phyloP scores from a whole-genome alignment of 306 rosid genomes.

The Vigna angularis region DNA sequence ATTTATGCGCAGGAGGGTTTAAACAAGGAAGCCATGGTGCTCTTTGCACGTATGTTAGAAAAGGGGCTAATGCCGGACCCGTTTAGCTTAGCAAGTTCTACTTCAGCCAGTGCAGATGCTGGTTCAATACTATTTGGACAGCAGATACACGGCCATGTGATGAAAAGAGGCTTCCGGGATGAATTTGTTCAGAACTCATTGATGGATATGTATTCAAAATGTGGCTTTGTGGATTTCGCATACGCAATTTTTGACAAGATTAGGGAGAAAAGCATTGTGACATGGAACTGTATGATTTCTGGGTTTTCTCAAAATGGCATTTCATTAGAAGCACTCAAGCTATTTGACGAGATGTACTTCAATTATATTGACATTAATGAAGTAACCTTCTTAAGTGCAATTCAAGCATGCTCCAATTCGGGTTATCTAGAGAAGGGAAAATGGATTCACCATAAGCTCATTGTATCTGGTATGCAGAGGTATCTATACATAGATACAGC shows the following conservation, averaged over 20 bases:
- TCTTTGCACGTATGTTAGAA: slow-evolving; percentile 63
- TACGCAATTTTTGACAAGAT: slow-evolving; percentile 61
- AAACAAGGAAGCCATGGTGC: slow-evolving; percentile 55
- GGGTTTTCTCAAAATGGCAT: slow-evolving; percentile 81
- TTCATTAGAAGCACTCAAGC: slow-evolving; percentile 70
- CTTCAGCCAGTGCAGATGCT: slow-evolving; percentile 74
- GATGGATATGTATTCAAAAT: slow-evolving; percentile 90
- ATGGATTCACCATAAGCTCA: slow-evolving; percentile 88
- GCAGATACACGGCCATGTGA: slow-evolving; percentile 76
- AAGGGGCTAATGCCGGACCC: slow-evolving; percentile 77
- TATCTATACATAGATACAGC: slow-evolving; percentile 71
- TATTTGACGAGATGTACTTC: slow-evolving; percentile 73
- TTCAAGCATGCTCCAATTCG: slow-evolving; percentile 89
- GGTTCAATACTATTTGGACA: slow-evolving; percentile 66
- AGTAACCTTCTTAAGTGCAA: slow-evolving; percentile 76
- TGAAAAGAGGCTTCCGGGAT: slow-evolving; percentile 65
- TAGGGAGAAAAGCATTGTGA: slow-evolving; percentile 57
- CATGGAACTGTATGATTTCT: slow-evolving; percentile 90
- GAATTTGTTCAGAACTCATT: slow-evolving; percentile 84
- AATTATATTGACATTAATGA: slow-evolving; percentile 64
- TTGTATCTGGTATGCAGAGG: slow-evolving; percentile 57
- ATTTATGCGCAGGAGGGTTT: slow-evolving; percentile 67
- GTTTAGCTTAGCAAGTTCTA: slow-evolving; percentile 80
- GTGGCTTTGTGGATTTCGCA: slow-evolving; percentile 69
- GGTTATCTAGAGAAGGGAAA: slow-evolving; percentile 86